Evolutionary conservation across 352 stramenopile genomes (phyloP).

Genomic region (Phytopythium kandeliae): DNA sequence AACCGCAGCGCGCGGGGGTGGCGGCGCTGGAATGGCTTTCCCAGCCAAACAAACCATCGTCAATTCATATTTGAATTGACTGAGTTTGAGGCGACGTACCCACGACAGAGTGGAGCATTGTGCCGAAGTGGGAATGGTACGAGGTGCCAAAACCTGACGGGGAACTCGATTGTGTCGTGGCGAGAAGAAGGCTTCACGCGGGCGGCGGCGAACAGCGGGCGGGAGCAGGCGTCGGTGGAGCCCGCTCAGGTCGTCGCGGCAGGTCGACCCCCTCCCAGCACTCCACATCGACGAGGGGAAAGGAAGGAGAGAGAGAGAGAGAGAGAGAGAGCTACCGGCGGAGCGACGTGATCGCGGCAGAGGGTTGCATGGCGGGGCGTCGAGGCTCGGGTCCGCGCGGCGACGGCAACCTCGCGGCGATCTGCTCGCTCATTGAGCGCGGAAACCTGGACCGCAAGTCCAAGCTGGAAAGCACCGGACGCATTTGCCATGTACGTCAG

Average conservation of each 20-base stretch:
- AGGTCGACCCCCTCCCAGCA: no score
- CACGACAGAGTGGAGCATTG: neutral
- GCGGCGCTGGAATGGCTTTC: slow-evolving; percentile 5
- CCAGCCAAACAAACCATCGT: slow-evolving; percentile 2
- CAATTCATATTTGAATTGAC: slow-evolving; percentile 5
- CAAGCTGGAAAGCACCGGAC: slow-evolving; percentile 81
- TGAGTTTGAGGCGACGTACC: neutral
- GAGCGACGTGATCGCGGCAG: neutral
- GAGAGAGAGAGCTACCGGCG: neutral
- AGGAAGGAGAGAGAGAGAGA: no score
- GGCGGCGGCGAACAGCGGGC: neutral
- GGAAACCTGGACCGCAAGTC: slow-evolving; percentile 82
- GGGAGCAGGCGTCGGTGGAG: neutral
- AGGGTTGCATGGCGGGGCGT: slow-evolving; percentile 7
- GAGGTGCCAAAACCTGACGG: no score
- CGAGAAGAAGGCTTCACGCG: no score
- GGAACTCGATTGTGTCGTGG: no score
- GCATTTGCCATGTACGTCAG: slow-evolving; percentile 69
- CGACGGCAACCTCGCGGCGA: slow-evolving; percentile 61
- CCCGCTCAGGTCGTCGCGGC: no score
- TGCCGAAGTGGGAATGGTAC: no score
- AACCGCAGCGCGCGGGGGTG: no score
- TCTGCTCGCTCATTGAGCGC: slow-evolving; percentile 81
- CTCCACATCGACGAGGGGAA: no score
- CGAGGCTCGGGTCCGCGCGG: slow-evolving; percentile 29